Conservation (phyloP, 495 filamentous ascomycete species). For the Penicillium bovifimosum region DNA sequence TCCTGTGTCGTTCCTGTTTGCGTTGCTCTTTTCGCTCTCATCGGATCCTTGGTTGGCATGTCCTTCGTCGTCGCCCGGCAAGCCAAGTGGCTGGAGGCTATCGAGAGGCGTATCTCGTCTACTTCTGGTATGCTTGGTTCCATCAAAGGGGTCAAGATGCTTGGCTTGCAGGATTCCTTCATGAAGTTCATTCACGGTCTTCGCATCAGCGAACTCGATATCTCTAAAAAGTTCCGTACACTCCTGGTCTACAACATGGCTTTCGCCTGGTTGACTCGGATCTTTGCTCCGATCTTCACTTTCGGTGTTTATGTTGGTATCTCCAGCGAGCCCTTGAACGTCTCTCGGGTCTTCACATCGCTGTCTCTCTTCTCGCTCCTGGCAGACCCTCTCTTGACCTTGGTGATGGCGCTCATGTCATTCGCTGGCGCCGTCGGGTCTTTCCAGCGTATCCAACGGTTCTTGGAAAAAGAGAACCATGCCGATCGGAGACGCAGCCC, state of each 20-base stretch:
- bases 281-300: constrained; percentile 48
- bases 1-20: constrained; percentile 48
- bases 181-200: constrained; percentile 43
- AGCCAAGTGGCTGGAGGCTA: constrained; percentile 26
- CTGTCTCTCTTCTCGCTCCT: constrained; percentile 57
- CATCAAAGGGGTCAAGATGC: constrained; percentile 61
- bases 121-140: constrained; percentile 49
- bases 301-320: constrained; percentile 48
- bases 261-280: constrained; percentile 47
- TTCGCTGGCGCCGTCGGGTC: constrained; percentile 52
- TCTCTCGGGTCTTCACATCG: constrained; percentile 51
- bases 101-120: constrained; percentile 50
- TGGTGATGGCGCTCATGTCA: constrained; percentile 53
- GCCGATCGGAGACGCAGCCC: constrained; percentile 26
- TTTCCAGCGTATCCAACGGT: constrained; percentile 54
- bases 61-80: constrained; percentile 22
- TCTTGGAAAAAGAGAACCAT: constrained; percentile 43
- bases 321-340: constrained; percentile 45
- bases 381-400: constrained; percentile 45
- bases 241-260: constrained; percentile 51
- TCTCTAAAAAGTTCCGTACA: constrained; percentile 51
- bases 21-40: constrained; percentile 38
- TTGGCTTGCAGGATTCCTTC: constrained; percentile 43
- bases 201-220: constrained; percentile 51
- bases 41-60: constrained; percentile 35